Evolutionary conservation across 208 protist species (phyloP), one percentile per base, ranked within the genome.

Genomic region (Acanthamoeba castellanii): DNA sequence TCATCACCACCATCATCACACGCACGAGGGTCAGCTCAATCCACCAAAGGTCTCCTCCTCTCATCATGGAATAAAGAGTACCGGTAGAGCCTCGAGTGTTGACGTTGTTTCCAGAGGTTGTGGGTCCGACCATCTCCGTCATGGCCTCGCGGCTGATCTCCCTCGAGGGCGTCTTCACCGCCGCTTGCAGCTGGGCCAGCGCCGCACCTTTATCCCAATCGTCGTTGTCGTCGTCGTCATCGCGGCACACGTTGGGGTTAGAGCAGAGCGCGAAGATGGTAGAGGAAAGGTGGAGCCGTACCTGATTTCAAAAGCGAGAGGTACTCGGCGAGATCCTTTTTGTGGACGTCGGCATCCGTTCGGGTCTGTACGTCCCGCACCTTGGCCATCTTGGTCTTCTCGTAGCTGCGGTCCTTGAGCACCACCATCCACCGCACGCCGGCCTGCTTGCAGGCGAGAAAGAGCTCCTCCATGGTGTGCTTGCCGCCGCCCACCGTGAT

Each of bases 381-480:
- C 57, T 92, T 92, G 55, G 64, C 85, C 85, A 37, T 92, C 59
- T 72, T 66, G 55, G 52, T 92, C 85, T 92, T 92, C 32, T 92
- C 85, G 32, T 74, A 92, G 76, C 45, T 85, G 6, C 85, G n/a
- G 27, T 92, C 85, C 57, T 92, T 92, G 8, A 92, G 61, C 9
- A 92, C 85, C 85, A 92, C 85, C 47, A 92, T n/a, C 85, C 85
- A 92, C 45, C 57, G 11, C 45, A 92, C 85, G 27, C 85, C 85
- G 27, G 85, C 34, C 52, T 92, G 52, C 55, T 89, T 89, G 47
- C 81, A 89, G 20, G 55, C 45, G 8, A 89, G 55, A 34, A 89
- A 89, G 34, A 89, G 45, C 47, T 89, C 81, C 42, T 89, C 81
- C 37, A 89, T 57, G 18, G 81, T 66, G 81, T 64, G 81, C 55